Base-by-base conservation (phyloP, 257 asterid genomes). In the Rubia yunnanensis region DNA sequence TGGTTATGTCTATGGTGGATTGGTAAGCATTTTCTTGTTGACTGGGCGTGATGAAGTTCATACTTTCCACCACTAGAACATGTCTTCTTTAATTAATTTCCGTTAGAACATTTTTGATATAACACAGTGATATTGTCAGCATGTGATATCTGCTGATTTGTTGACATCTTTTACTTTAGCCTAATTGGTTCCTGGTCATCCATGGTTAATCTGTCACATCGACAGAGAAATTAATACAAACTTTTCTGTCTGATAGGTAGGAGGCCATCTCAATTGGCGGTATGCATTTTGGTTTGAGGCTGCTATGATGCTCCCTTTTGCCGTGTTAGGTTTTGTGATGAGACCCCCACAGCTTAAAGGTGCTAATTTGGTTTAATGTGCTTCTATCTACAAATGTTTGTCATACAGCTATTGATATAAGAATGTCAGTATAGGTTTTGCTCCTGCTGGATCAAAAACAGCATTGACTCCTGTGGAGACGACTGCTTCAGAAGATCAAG, bases 1-100 rank as follows among this genome's bases (percentile, higher is more conserved):
- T 82, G 99, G 97, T 44, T 94, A 90, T 68, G 95, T 94, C 66
- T 94, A 87, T 68, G 99, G 99, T 70, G 99, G 97, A 82, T 31
- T 83, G 94, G 99, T 94, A 80, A 4, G 90, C 76, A 55, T 67
- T 17, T 60, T 50, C 70, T 77, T 57, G 39, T 49, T 59, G 66
- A 44, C 60, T 41, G 65, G 44, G 63, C 55, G 5, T 56, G 39
- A 58, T 55, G 26, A 74, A 62, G 54, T 26, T 60, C 26, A 60
- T 13, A 4, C 48, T 39, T 50, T 65, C 69, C 64, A 28, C 52
- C 30, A 17, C 55, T n/a, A 31, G 18, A 50, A 73, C 17, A 5
- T 57, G 54, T 24, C 70, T 50, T 44, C 35, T 57, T 63, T 60
- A 36, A 68, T n/a, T 26, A 41, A 46, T 49, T 74, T 63, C 63